Evolutionary conservation across 2,329 filamentous ascomycete species (phyloP).

Genomic region (Pseudogymnoascus sp.): DNA sequence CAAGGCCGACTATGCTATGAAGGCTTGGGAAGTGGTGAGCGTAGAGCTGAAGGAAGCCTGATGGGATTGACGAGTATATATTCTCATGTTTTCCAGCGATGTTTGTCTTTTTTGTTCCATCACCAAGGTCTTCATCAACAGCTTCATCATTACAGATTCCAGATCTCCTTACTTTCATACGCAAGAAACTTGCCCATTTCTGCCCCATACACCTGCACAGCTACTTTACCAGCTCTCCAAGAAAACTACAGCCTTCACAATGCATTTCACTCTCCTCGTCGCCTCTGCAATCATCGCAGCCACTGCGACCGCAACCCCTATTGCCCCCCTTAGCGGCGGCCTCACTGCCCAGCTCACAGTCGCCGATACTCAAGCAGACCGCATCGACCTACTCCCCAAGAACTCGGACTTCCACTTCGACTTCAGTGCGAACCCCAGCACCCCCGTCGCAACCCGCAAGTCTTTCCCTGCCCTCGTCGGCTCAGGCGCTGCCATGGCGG

Average conservation of each 20-base stretch:
- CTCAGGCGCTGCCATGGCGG: constrained; percentile 41
- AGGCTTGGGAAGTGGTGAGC: background rate
- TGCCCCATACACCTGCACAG: background rate
- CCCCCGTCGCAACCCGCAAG: constrained; percentile 38
- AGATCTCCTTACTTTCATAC: background rate
- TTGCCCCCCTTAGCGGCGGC: constrained; percentile 31
- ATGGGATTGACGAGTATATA: background rate
- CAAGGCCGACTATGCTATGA: background rate
- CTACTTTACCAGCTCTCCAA: background rate
- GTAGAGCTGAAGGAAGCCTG: background rate
- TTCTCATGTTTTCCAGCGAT: background rate
- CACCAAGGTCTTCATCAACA: background rate
- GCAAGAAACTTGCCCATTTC: background rate
- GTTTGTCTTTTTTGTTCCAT: background rate
- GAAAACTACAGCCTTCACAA: constrained; percentile 23
- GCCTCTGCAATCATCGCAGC: constrained; percentile 35
- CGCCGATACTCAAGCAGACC: constrained; percentile 40
- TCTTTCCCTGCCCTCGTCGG: constrained; percentile 39
- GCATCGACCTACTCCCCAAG: constrained; percentile 33
- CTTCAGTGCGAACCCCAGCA: constrained; percentile 46
- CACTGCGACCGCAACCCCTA: constrained; percentile 28
- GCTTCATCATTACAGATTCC: background rate
- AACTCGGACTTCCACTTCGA: constrained; percentile 43
- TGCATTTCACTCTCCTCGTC: constrained; percentile 31
- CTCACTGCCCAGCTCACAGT: constrained; percentile 33